phyloP scores from a whole-genome alignment of 2,329 filamentous ascomycete genomes.

The Tolypocladium inflatum region DNA sequence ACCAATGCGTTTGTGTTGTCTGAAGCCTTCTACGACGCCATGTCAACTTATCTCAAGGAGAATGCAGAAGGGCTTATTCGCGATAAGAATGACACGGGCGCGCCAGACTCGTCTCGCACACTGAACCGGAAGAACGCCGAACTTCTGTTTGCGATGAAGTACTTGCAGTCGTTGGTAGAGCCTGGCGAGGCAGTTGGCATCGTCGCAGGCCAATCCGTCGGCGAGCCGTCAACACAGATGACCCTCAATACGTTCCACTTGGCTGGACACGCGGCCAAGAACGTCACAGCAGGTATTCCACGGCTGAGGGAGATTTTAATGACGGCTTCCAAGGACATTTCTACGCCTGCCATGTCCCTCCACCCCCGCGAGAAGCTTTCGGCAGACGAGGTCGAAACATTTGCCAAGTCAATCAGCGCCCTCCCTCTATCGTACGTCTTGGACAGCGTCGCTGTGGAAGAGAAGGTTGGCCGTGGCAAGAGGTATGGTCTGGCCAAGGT shows the following conservation, averaged over 20 bases:
- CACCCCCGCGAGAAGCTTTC: conserved; percentile 64
- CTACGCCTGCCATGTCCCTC: conserved; percentile 88
- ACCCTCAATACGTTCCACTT: conserved; percentile 99
- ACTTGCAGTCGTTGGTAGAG: conserved; percentile 83
- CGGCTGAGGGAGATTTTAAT: conserved; percentile 95
- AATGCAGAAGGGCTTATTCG: conserved; percentile 58
- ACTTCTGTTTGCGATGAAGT: conserved; percentile 81
- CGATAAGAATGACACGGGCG: conserved; percentile 9
- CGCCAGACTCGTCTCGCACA: conserved; percentile 13
- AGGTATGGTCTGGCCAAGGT: conserved; percentile 67
- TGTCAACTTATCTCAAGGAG: conserved; percentile 67
- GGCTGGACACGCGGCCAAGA: conserved; percentile 95
- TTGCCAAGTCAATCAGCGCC: conserved; percentile 86
- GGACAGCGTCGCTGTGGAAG: conserved; percentile 70
- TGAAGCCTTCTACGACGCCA: conserved; percentile 67
- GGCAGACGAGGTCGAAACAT: conserved; percentile 59
- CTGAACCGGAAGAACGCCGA: conserved; percentile 67
- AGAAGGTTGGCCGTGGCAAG: conserved; percentile 64
- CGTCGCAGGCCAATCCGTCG: conserved; percentile 90
- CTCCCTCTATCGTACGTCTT: conserved; percentile 77
- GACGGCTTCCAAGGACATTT: conserved; percentile 84
- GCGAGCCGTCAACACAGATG: conserved; percentile 98
- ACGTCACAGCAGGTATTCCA: conserved; percentile 97
- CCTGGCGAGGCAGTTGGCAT: conserved; percentile 95
- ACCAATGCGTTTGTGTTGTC: conserved; percentile 79